A percentile compares a stretch with the other conserved stretches of the same genome.
Conservation (phyloP, 768 basidiomycete genomes). For the Sarcodon sp. region DNA sequence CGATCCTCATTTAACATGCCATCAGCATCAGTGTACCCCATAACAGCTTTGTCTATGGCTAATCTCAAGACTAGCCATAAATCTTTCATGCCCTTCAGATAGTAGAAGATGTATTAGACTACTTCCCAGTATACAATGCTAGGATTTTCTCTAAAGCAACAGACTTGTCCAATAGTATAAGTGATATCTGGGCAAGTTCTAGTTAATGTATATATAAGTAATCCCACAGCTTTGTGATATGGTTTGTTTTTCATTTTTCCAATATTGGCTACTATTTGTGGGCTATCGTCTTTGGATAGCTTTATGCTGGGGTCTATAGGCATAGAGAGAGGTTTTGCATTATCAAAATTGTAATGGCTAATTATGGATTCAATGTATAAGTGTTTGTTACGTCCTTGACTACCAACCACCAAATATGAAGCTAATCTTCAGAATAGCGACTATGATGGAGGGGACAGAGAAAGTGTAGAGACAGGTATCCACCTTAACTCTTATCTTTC, state of each 20-base stretch:
- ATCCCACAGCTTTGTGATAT: slow-evolving; percentile 9
- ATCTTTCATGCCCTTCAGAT: slow-evolving; percentile 14
- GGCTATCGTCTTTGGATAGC: slow-evolving; percentile 1
- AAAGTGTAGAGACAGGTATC: too few species aligned
- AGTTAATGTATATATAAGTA: slow-evolving; percentile 17
- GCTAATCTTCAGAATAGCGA: too few species aligned
- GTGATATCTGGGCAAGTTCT: slow-evolving; percentile 20
- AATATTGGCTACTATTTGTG: slow-evolving; percentile 1
- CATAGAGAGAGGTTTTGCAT: slow-evolving; percentile 13
- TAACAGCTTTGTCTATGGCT: too few species aligned
- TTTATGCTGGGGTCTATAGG: slow-evolving; percentile 15
- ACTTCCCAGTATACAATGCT: slow-evolving; percentile 12
- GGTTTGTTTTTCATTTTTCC: background rate
- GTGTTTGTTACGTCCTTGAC: too few species aligned
- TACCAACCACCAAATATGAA: too few species aligned
- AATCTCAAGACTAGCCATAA: slow-evolving; percentile 3
- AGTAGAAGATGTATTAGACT: slow-evolving; percentile 13
- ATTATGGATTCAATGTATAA: slow-evolving; percentile 19
- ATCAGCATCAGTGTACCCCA: slow-evolving; percentile 12
- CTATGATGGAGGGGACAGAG: too few species aligned
- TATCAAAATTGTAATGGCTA: slow-evolving; percentile 11
- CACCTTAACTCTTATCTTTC: too few species aligned
- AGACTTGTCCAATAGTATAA: slow-evolving; percentile 12
- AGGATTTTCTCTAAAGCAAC: slow-evolving; percentile 12
- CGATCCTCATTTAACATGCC: slow-evolving; percentile 8